Base-by-base conservation (phyloP, 2,329 filamentous ascomycete genomes). In the Aspergillus neoniger region DNA sequence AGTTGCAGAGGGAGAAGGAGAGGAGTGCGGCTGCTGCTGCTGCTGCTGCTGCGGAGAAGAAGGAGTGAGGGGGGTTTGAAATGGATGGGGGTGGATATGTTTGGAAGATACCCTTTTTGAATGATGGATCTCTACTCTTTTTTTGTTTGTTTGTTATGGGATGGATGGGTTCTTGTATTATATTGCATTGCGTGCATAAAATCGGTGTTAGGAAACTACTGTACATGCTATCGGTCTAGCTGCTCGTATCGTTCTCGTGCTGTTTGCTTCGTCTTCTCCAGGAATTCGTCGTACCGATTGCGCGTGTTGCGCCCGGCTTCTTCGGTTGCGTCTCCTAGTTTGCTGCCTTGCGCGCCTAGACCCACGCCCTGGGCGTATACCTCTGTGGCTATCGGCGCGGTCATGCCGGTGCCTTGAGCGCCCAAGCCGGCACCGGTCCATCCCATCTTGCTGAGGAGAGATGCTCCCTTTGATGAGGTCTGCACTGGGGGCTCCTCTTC, bases 391-490 rank as follows among this genome's bases (percentile, higher is more conserved):
- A 83, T 80, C 0, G 80, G 79, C 2, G 75, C 78, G 0, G 77
- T 80, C 67, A 81, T 78, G 19, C 81, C 81, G 1, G 78, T 79
- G 1, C 80, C 80, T 62, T 80, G 75, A 4, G 79, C 80, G 43
- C 81, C 81, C 9, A 83, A 72, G 1, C 81, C 81, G 54, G 78
- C 74, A 0, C 81, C 81, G 4, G 75, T 78, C 77, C 81, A 82
- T 17, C 81, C 81, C 81, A 83, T 82, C 61, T 82, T 82, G 59
- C 77, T 79, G 10, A 83, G 76, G 14, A 83, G 73, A 2, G 80
- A 77, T 2, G 81, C 81, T n/a, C 81, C 81, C 67, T 82, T 82
- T 4, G 81, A 82, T 14, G 73, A 70, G 0, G 64, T 61, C 30
- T 76, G 69, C 1, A 67, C 69, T 0, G 70, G 66, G 0, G 70